Evolutionary conservation across 148 eudicot genomes (phyloP).

Genomic region (Spergularia bocconei): DNA sequence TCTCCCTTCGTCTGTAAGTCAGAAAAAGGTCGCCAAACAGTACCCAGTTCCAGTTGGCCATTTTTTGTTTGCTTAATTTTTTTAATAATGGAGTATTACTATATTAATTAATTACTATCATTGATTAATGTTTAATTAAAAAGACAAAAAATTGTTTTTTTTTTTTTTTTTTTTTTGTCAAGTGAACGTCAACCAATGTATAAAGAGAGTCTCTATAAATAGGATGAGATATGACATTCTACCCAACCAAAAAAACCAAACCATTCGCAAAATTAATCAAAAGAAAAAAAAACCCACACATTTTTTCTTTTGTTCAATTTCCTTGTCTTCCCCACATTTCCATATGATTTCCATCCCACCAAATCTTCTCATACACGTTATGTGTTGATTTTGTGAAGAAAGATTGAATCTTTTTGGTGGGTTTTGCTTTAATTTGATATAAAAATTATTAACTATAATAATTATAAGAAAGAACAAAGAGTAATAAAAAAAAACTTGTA

Average conservation of each 20-base stretch:
- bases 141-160: not conserved
- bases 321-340: not conserved
- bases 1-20: slow-evolving; percentile 25
- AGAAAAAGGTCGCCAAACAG: slow-evolving; percentile 23
- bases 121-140: no score
- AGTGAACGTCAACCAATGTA: slow-evolving; percentile 22
- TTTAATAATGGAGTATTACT: not conserved
- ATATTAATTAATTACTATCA: not conserved
- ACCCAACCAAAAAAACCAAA: slow-evolving; percentile 20
- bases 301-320: slow-evolving; percentile 13
- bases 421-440: not conserved
- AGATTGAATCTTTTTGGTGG: slow-evolving; percentile 38
- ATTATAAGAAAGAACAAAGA: not conserved
- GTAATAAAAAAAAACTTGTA: not conserved
- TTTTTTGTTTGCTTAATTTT: not conserved
- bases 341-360: slow-evolving; percentile 4
- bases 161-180: not conserved
- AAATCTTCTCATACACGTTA: not conserved
- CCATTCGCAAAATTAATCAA: slow-evolving; percentile 7
- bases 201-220: slow-evolving; percentile 28
- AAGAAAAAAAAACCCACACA: slow-evolving; percentile 8
- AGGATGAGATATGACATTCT: slow-evolving; percentile 16
- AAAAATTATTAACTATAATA: not conserved
- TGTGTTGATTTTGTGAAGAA: not conserved
- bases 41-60: slow-evolving; percentile 12